A percentile compares a stretch with the other conserved stretches of the same genome.
Conservation (phyloP, 768 basidiomycete species). For the Leccinellum albellum region DNA sequence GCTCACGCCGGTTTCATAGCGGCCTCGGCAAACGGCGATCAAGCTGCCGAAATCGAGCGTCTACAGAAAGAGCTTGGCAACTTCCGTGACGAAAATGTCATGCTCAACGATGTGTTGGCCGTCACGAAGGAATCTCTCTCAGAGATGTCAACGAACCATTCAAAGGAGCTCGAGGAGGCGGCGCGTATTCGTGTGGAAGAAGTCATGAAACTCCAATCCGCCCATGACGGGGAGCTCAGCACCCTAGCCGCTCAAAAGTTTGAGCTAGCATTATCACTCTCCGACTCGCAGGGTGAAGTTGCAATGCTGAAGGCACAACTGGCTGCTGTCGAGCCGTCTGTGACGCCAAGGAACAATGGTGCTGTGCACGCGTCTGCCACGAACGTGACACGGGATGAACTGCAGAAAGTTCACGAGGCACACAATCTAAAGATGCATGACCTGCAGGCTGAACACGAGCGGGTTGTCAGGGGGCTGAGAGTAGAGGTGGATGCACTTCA, state of each 20-base stretch:
- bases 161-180: constrained; percentile 70
- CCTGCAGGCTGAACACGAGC: constrained; percentile 64
- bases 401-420: constrained; percentile 76
- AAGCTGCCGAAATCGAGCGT: constrained; percentile 51
- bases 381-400: constrained; percentile 67
- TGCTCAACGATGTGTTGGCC: constrained; percentile 60
- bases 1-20: constrained; percentile 46
- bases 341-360: constrained; percentile 56
- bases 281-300: constrained; percentile 77
- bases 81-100: constrained; percentile 66
- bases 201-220: constrained; percentile 53
- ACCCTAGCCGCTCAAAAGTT: constrained; percentile 57
- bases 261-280: constrained; percentile 56
- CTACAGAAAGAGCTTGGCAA: constrained; percentile 56
- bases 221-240: constrained; percentile 59
- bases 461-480: constrained; percentile 47
- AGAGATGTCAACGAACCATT: constrained; percentile 67
- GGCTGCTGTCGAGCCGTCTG: constrained; percentile 41
- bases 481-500: constrained; percentile 56
- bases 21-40: constrained; percentile 42
- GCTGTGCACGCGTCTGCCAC: constrained; percentile 35
- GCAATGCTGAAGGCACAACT: constrained; percentile 58
- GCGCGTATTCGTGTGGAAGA: constrained; percentile 70
- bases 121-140: constrained; percentile 68
- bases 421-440: constrained; percentile 80